These are phyloP conservation scores for Protea cynaroides DNA, from an alignment of 164 flowering plant genomes.

Conservation along the genomic window DNA sequence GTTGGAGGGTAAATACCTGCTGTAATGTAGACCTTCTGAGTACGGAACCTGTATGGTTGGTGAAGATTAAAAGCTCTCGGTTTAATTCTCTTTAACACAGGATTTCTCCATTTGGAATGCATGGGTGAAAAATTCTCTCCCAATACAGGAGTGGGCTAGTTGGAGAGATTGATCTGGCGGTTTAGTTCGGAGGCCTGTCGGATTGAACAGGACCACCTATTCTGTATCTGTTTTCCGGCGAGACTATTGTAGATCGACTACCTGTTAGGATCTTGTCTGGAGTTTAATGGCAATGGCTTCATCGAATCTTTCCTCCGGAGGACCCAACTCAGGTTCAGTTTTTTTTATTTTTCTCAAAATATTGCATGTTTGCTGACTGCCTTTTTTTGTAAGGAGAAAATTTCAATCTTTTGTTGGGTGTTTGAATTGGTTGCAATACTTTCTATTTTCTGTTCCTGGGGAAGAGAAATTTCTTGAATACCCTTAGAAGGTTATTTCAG, in stretches of 20 bases:
- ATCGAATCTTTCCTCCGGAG: constrained; percentile 26
- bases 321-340: constrained; percentile 29
- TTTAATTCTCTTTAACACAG: neutral
- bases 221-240: neutral
- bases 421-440: too few species aligned
- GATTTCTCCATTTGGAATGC: neutral
- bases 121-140: neutral
- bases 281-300: constrained; percentile 30
- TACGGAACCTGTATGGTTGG: constrained; percentile 15
- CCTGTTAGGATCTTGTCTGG: neutral
- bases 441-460: neutral
- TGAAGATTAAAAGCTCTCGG: constrained; percentile 4
- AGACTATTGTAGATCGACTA: neutral
- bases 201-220: neutral
- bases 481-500: too few species aligned
- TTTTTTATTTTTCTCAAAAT: neutral
- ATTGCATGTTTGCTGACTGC: neutral
- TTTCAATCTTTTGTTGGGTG: too few species aligned
- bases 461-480: neutral
- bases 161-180: neutral
- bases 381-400: neutral
- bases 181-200: neutral
- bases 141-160: constrained; percentile 8
- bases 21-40: neutral
- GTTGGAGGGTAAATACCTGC: neutral